Percentiles rank a stretch among this genome's conserved stretches.
Conservation (phyloP, 192 early-diverging fungal species). For the Entomortierella beljakovae region DNA sequence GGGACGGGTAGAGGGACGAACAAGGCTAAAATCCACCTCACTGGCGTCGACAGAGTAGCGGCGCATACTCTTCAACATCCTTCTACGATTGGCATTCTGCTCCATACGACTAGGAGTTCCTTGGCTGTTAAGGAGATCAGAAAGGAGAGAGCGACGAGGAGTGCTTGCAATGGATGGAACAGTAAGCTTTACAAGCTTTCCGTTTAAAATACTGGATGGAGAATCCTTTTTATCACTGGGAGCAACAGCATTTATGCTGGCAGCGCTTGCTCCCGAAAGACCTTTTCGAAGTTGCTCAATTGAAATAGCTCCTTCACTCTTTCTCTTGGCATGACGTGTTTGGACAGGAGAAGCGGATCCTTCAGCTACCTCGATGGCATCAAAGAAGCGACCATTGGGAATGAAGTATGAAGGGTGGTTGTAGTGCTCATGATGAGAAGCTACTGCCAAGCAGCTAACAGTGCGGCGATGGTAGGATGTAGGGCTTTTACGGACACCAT, state of each 20-base stretch:
- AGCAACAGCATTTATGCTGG: neutral
- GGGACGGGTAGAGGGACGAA: constrained; percentile 37
- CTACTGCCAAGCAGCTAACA: constrained; percentile 51
- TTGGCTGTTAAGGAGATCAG: constrained; percentile 43
- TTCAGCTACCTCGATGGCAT: constrained; percentile 28
- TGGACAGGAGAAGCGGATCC: constrained; percentile 46
- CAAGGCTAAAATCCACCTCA: constrained; percentile 44
- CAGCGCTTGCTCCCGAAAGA: constrained; percentile 22
- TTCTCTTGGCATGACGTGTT: constrained; percentile 43
- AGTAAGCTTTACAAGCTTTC: constrained; percentile 43
- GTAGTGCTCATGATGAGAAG: constrained; percentile 44
- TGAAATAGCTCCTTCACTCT: constrained; percentile 44
- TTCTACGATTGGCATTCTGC: constrained; percentile 47
- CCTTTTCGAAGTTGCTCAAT: constrained; percentile 38
- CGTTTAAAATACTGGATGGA: constrained; percentile 17
- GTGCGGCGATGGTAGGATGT: constrained; percentile 43
- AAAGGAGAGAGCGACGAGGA: constrained; percentile 43
- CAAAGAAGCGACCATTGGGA: constrained; percentile 31
- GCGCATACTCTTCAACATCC: constrained; percentile 54
- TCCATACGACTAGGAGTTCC: constrained; percentile 31
- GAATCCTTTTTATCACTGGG: constrained; percentile 13
- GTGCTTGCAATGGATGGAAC: constrained; percentile 5
- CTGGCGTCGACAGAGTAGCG: constrained; percentile 48
- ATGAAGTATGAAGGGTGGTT: constrained; percentile 32
- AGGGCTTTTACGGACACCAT: constrained; percentile 23